phyloP scores from a whole-genome alignment of 1,284 basidiomycete genomes.

The Neolentinus lepideus region DNA sequence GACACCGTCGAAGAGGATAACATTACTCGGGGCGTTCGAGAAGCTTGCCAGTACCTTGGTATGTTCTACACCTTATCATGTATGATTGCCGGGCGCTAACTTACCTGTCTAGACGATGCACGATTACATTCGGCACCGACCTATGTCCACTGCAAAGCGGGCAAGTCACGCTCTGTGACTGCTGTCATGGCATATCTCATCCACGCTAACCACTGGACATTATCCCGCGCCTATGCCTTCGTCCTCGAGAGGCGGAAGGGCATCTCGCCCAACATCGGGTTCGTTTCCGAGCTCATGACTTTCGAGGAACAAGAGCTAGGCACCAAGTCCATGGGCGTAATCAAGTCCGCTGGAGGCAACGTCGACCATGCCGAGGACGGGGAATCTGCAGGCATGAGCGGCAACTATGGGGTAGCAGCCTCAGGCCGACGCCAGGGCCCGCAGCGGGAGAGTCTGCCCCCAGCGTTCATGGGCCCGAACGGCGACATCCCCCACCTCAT shows the following conservation, averaged over 20 bases:
- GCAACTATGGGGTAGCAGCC: conserved; percentile 27
- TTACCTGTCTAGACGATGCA: conserved; percentile 68
- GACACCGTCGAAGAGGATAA: conserved; percentile 94
- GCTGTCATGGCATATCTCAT: conserved; percentile 97
- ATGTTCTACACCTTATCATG: conserved; percentile 22
- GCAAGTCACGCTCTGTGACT: conserved; percentile 94
- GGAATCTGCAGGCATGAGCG: conserved; percentile 12
- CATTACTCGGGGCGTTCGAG: conserved; percentile 74
- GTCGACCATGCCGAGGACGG: conserved; percentile 19
- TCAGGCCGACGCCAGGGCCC: conserved; percentile 46
- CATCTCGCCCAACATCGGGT: conserved; percentile 97
- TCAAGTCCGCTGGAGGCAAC: conserved; percentile 33
- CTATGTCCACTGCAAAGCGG: conserved; percentile 96
- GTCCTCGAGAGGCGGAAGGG: conserved; percentile 87
- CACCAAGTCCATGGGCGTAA: conserved; percentile 70
- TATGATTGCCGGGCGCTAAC: conserved; percentile 1
- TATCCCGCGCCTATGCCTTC: conserved; percentile 85
- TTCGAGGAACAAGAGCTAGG: conserved; percentile 90
- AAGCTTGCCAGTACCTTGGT: conserved; percentile 86
- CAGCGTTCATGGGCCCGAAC: conserved; percentile 33
- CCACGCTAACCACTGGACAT: conserved; percentile 92
- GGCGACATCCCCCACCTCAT: neutral
- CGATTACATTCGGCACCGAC: conserved; percentile 81
- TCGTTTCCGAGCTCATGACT: conserved; percentile 94
- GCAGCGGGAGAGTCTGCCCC: conserved; percentile 73